Evolutionary conservation across 192 early-diverging fungal species (phyloP), one percentile per base, ranked within the genome.

Genomic region (Umbelopsis ramanniana): DNA sequence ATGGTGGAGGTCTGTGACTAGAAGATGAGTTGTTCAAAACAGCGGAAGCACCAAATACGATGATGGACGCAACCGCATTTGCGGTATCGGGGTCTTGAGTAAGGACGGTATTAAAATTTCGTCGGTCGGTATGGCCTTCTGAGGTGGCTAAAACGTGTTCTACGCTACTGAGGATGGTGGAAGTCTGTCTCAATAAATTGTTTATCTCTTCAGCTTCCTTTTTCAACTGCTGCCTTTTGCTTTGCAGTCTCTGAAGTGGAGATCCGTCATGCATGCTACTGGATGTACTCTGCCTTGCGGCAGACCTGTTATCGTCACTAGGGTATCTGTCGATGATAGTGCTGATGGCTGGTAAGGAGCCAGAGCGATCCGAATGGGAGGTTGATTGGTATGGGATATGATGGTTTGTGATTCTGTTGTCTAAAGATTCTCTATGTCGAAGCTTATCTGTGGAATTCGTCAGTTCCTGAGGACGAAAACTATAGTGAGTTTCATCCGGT

Each of bases 121-220:
- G 54, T 57, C 54, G 22, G 26, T 57, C 54, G 11, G 54, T 22
- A 6, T 29, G 54, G 11, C 24, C 26, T 57, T 57, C 54, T 57
- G 54, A 57, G 14, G 22, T 57, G 21, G 22, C 26, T 29, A 57
- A 26, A 6, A 57, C 54, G 26, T 29, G 54, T 8, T 57, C 54
- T 57, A 57, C 54, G 26, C 26, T 57, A 29, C 26, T 22, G 23
- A 57, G 54, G 54, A 57, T 26, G 1, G 54, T 57, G 26, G 54
- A 57, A 10, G 54, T 57, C 26, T 57, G 54, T 33, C 54, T 22
- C 24, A 57, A 33, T 14, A 57, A 26, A 4, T 21, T 26, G 14
- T 57, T 57, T 6, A 57, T 57, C 23, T 57, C 54, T 12, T 57
- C 54, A 10, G 54, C 54, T 57, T 57, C 54, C 26, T 57, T 23